Conservation (phyloP, 176 grass and related monocot species). For the Juncus inflexus region DNA sequence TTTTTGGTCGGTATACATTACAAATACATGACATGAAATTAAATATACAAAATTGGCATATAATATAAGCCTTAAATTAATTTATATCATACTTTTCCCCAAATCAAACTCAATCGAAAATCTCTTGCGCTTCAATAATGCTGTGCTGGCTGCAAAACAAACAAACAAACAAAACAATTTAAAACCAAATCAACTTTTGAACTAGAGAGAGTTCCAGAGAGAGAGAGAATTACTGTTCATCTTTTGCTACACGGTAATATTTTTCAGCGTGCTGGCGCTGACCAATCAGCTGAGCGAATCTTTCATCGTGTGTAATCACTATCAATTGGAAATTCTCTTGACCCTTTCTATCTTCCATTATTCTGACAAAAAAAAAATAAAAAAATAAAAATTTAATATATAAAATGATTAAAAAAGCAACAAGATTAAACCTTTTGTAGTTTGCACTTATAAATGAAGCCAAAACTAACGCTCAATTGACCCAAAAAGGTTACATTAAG, state of each 20-base stretch:
- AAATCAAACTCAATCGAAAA: slow-evolving; percentile 56
- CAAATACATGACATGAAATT: too few species aligned
- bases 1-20: too few species aligned
- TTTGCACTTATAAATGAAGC: too few species aligned
- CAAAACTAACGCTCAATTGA: too few species aligned
- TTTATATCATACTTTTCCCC: too few species aligned
- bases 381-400: too few species aligned
- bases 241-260: slow-evolving; percentile 86
- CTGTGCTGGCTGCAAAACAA: slow-evolving; percentile 74
- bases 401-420: too few species aligned
- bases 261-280: slow-evolving; percentile 93
- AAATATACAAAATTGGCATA: slow-evolving; percentile 10
- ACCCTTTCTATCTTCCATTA: slow-evolving; percentile 91
- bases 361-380: slow-evolving; percentile 47
- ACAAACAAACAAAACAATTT: slow-evolving; percentile 5
- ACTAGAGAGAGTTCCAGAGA: background rate
- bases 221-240: slow-evolving; percentile 66
- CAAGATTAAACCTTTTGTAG: too few species aligned
- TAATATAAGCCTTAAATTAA: background rate
- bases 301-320: slow-evolving; percentile 94
- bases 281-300: slow-evolving; percentile 92
- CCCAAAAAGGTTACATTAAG: too few species aligned
- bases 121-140: slow-evolving; percentile 94
- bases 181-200: slow-evolving; percentile 5
- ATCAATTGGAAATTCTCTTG: slow-evolving; percentile 97